phyloP scores from a whole-genome alignment of 2,329 filamentous ascomycete species.

The Plectosphaerella cucumerina region DNA sequence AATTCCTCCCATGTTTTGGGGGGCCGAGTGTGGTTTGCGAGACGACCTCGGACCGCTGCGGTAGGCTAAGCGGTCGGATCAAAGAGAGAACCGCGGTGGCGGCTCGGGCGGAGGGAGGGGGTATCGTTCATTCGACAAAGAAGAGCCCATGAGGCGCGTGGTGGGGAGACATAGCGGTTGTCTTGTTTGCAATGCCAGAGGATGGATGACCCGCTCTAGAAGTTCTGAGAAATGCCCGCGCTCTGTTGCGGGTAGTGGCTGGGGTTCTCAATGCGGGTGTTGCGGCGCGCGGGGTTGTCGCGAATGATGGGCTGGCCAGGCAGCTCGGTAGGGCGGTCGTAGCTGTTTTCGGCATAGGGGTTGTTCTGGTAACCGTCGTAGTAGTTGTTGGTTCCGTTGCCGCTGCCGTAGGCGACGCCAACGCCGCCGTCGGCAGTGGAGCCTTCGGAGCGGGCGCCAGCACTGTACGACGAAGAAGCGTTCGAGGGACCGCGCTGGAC shows the following conservation, averaged over 20 bases:
- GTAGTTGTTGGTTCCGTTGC: conserved; percentile 39
- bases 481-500: conserved; percentile 90
- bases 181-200: neutral
- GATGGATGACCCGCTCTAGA: conserved; percentile 44
- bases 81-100: too few relatives aligned
- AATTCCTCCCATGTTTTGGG: too few relatives aligned
- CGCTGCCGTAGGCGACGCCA: conserved; percentile 35
- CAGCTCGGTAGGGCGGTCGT: conserved; percentile 34
- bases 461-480: conserved; percentile 92
- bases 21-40: too few relatives aligned
- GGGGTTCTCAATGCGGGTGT: conserved; percentile 91
- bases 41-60: too few relatives aligned
- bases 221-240: conserved; percentile 95
- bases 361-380: conserved; percentile 57
- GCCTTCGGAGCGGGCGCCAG: conserved; percentile 68
- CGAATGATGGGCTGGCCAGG: conserved; percentile 75
- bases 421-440: conserved; percentile 47
- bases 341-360: conserved; percentile 47
- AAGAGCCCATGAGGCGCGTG: neutral
- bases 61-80: too few relatives aligned
- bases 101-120: neutral
- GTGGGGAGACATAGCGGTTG: neutral
- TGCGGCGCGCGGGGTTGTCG: conserved; percentile 86
- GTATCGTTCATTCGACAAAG: conserved; percentile 1
- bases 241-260: conserved; percentile 88